Percentiles rank a stretch among this genome's conserved stretches.
phyloP scores from a whole-genome alignment of 345 rosid genomes.

The Corymbia maculata region DNA sequence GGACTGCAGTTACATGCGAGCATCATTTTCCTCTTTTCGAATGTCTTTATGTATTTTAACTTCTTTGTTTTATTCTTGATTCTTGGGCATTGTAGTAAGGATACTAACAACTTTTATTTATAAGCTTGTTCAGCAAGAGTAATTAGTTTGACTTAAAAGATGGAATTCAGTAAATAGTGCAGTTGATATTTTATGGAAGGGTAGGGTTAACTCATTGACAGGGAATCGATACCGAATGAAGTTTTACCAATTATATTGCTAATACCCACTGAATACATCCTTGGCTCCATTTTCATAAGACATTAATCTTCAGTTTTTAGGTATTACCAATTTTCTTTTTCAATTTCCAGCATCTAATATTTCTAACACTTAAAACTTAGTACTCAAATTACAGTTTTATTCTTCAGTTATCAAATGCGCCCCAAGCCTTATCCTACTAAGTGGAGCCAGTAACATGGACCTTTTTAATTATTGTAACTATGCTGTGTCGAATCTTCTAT shows the following conservation, averaged over 20 bases:
- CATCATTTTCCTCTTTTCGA: background rate
- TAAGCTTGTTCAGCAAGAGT: background rate
- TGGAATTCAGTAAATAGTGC: background rate
- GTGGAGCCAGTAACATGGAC: background rate
- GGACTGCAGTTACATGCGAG: background rate
- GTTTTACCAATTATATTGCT: background rate
- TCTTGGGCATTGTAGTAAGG: background rate
- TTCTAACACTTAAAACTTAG: background rate
- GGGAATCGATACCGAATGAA: background rate
- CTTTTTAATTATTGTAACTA: background rate
- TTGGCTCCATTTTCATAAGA: background rate
- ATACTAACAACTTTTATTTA: background rate
- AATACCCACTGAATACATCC: background rate
- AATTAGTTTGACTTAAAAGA: background rate
- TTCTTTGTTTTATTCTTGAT: background rate
- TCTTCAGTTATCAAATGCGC: background rate
- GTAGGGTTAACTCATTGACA: background rate
- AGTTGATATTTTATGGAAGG: background rate
- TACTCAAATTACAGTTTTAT: background rate
- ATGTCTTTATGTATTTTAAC: background rate
- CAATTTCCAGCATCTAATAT: background rate
- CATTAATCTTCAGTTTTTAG: background rate
- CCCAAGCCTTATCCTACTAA: background rate
- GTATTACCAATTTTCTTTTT: background rate
- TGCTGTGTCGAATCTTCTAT: background rate